These are phyloP conservation scores for Fomitopsis palustris DNA, from an alignment of 1,284 basidiomycete genomes.

Conservation along the genomic window DNA sequence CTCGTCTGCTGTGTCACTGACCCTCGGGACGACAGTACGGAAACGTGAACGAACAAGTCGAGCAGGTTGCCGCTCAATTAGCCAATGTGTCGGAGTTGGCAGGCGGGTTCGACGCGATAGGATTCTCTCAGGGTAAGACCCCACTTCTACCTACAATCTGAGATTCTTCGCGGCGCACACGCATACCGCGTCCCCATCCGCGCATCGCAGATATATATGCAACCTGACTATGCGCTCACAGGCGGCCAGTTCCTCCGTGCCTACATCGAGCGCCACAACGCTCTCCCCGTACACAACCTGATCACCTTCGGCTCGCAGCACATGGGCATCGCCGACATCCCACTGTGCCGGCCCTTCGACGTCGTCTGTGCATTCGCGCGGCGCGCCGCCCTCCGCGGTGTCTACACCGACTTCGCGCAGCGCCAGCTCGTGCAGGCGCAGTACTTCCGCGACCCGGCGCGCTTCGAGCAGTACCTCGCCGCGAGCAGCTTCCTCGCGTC, in stretches of 20 bases:
- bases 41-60: slow-evolving; percentile 72
- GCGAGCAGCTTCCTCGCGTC: slow-evolving; percentile 69
- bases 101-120: slow-evolving; percentile 85
- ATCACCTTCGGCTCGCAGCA: slow-evolving; percentile 88
- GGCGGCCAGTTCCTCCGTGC: slow-evolving; percentile 89
- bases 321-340: slow-evolving; percentile 84
- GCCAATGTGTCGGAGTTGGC: slow-evolving; percentile 64
- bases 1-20: background rate
- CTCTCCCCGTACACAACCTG: slow-evolving; percentile 77
- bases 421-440: slow-evolving; percentile 86
- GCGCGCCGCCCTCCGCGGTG: slow-evolving; percentile 66
- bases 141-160: too few species aligned
- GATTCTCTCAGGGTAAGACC: slow-evolving; percentile 82
- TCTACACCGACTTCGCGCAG: slow-evolving; percentile 86
- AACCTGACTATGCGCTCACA: slow-evolving; percentile 12
- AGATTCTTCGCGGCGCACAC: too few species aligned
- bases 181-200: too few species aligned
- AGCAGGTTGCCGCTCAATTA: slow-evolving; percentile 66
- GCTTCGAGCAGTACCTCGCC: slow-evolving; percentile 67
- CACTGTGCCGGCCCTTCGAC: slow-evolving; percentile 67
- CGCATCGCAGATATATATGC: too few species aligned
- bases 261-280: slow-evolving; percentile 84
- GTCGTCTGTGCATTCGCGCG: slow-evolving; percentile 76
- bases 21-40: slow-evolving; percentile 59
- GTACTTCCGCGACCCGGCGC: slow-evolving; percentile 88